A percentile compares a stretch with the other conserved stretches of the same genome.
These are phyloP conservation scores for Psidium guajava DNA, from an alignment of 345 rosid species.

Conservation along the genomic window DNA sequence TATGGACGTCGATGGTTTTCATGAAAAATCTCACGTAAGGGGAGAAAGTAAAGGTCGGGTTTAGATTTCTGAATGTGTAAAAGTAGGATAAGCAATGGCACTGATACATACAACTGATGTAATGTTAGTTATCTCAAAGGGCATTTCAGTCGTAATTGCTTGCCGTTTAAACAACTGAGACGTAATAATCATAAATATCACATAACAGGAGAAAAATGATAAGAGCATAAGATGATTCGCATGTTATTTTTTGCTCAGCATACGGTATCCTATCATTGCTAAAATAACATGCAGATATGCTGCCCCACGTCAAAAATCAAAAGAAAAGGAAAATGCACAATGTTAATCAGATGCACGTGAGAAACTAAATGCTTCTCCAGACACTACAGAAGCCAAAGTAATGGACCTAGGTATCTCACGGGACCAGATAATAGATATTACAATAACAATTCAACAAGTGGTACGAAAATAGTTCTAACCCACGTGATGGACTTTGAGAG, in stretches of 20 bases:
- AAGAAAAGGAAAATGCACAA: not conserved
- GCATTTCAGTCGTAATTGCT: not conserved
- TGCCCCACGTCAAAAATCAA: not conserved
- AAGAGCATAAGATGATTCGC: not conserved
- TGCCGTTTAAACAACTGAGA: not conserved
- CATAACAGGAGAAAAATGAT: not conserved
- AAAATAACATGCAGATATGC: not conserved
- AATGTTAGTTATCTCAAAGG: not conserved
- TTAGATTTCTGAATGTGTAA: not conserved
- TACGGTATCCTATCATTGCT: not conserved
- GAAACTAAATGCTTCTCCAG: not conserved
- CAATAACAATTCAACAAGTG: not conserved
- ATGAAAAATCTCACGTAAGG: not conserved
- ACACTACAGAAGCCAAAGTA: not conserved
- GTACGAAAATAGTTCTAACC: slow-evolving; percentile 21
- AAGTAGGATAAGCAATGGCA: not conserved
- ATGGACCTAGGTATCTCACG: not conserved
- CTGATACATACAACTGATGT: not conserved
- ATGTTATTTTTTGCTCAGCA: not conserved
- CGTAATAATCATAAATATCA: not conserved
- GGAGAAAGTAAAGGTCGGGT: not conserved
- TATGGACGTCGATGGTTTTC: not conserved
- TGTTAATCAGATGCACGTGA: not conserved
- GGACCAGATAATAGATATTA: not conserved
- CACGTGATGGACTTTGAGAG: slow-evolving; percentile 56